phyloP scores from a whole-genome alignment of 768 basidiomycete genomes.

The Rhodocollybia butyracea region DNA sequence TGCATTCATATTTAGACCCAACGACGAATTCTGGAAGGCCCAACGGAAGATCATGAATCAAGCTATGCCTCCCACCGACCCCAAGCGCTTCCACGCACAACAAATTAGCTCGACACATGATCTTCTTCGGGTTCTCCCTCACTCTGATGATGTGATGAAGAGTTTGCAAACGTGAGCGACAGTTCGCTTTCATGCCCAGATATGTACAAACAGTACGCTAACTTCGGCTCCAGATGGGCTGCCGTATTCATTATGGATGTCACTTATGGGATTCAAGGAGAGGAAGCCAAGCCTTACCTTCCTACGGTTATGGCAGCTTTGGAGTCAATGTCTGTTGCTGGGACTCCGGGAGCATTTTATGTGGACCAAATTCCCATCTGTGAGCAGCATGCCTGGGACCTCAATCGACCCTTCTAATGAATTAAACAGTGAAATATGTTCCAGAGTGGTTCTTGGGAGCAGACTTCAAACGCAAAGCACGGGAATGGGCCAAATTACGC shows the following conservation, averaged over 20 bases:
- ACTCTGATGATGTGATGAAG: slow-evolving; percentile 3
- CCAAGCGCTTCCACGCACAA: slow-evolving; percentile 5
- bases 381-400: slow-evolving; percentile 1
- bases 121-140: slow-evolving; percentile 1
- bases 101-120: slow-evolving; percentile 4
- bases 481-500: slow-evolving; percentile 27
- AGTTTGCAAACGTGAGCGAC: not conserved
- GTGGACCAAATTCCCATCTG: slow-evolving; percentile 35
- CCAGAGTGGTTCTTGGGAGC: slow-evolving; percentile 43
- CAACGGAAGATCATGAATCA: slow-evolving; percentile 1
- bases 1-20: not conserved
- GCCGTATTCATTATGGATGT: slow-evolving; percentile 24
- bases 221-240: slow-evolving; percentile 13
- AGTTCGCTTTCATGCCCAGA: too few relatives aligned
- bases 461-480: slow-evolving; percentile 33
- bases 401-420: not conserved
- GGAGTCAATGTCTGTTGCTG: slow-evolving; percentile 9
- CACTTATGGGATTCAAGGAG: slow-evolving; percentile 23
- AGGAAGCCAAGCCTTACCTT: slow-evolving; percentile 1
- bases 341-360: slow-evolving; percentile 22
- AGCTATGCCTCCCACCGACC: slow-evolving; percentile 2
- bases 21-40: slow-evolving; percentile 4
- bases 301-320: slow-evolving; percentile 14
- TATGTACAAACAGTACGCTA: too few relatives aligned
- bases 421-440: slow-evolving; percentile 29